Evolutionary conservation across 805 yeast genomes (phyloP).

Genomic region (Candida anglica): DNA sequence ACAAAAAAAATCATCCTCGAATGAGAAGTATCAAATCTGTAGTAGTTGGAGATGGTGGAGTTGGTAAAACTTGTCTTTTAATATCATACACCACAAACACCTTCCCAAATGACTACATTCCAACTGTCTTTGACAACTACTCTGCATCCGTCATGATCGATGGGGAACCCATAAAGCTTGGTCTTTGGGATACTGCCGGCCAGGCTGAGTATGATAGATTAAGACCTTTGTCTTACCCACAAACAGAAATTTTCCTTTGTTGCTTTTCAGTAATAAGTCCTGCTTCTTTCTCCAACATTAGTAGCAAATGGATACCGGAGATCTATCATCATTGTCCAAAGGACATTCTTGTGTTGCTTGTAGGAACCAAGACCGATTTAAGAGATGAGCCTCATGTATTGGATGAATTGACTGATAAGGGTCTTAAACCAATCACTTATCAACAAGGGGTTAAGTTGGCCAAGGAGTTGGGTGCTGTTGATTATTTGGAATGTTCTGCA

Average conservation of each 20-base stretch:
- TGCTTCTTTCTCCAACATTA: slow-evolving; percentile 74
- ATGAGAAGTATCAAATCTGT: slow-evolving; percentile 92
- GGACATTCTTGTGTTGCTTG: slow-evolving; percentile 62
- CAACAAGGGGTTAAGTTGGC: slow-evolving; percentile 67
- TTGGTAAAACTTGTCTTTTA: slow-evolving; percentile 86
- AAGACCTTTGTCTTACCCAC: slow-evolving; percentile 88
- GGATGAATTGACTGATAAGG: slow-evolving; percentile 60
- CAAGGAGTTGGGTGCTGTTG: slow-evolving; percentile 65
- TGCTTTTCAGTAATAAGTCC: slow-evolving; percentile 86
- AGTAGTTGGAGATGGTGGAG: slow-evolving; percentile 94
- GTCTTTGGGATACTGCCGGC: slow-evolving; percentile 96
- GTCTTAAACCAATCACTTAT: slow-evolving; percentile 56
- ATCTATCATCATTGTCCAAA: slow-evolving; percentile 78
- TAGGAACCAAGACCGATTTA: slow-evolving; percentile 87
- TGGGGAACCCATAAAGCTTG: slow-evolving; percentile 77
- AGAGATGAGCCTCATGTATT: slow-evolving; percentile 77
- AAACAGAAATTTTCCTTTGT: slow-evolving; percentile 81
- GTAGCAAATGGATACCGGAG: slow-evolving; percentile 77
- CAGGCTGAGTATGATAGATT: slow-evolving; percentile 88
- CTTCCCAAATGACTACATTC: slow-evolving; percentile 89
- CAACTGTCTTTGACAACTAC: slow-evolving; percentile 91
- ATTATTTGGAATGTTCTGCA: slow-evolving; percentile 85
- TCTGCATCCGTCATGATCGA: slow-evolving; percentile 82
- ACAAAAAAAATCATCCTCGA: no score
- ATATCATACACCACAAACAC: slow-evolving; percentile 90